Percentiles rank a stretch among this genome's conserved stretches.
Evolutionary conservation across 768 basidiomycete species (phyloP).

Genomic region (Serendipita vermifera): DNA sequence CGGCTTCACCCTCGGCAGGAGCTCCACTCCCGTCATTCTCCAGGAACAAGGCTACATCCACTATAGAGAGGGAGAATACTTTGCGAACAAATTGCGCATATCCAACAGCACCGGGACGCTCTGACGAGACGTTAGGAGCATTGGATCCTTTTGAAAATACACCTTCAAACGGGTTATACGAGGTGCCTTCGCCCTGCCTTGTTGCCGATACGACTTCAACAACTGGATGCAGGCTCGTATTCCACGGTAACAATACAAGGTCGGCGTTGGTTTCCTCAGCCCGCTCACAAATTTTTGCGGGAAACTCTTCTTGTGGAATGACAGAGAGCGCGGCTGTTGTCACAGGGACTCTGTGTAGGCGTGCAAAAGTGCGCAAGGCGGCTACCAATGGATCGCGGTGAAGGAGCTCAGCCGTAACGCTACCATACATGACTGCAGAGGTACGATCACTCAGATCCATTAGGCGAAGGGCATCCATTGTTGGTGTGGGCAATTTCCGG

Average conservation of each 20-base stretch:
- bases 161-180: slow-evolving; percentile 58
- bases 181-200: slow-evolving; percentile 22
- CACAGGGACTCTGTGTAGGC: slow-evolving; percentile 53
- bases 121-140: slow-evolving; percentile 23
- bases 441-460: slow-evolving; percentile 83
- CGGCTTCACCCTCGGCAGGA: slow-evolving; percentile 14
- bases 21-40: slow-evolving; percentile 45
- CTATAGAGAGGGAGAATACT: slow-evolving; percentile 57
- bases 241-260: slow-evolving; percentile 78
- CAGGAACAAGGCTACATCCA: slow-evolving; percentile 76
- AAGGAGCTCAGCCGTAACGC: slow-evolving; percentile 57
- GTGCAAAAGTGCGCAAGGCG: slow-evolving; percentile 65
- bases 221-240: not conserved
- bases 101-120: slow-evolving; percentile 40
- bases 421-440: slow-evolving; percentile 72
- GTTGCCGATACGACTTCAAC: slow-evolving; percentile 23
- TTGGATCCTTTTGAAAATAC: slow-evolving; percentile 48
- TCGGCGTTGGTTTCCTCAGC: slow-evolving; percentile 46
- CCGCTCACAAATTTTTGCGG: slow-evolving; percentile 49
- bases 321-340: slow-evolving; percentile 56
- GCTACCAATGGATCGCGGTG: slow-evolving; percentile 58
- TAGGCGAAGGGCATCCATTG: slow-evolving; percentile 69
- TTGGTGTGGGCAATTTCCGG: slow-evolving; percentile 6
- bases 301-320: slow-evolving; percentile 60
- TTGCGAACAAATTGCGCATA: slow-evolving; percentile 78